Conservation (phyloP, 2,329 filamentous ascomycete genomes). For the Fusarium denticulatum region DNA sequence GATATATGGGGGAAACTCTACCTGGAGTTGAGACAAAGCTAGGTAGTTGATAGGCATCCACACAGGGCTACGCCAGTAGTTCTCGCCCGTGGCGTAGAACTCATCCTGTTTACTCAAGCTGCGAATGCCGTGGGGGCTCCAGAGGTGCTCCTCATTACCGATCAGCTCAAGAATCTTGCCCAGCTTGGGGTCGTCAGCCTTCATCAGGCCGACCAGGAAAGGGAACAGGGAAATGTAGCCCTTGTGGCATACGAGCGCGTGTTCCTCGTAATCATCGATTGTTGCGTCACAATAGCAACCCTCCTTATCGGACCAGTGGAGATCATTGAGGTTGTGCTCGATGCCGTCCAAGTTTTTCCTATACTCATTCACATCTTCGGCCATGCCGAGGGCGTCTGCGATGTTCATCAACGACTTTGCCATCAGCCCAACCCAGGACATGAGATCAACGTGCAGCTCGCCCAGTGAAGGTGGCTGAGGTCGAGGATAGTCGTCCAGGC, state of each 20-base stretch:
- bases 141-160: constrained; percentile 84
- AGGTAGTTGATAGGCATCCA: constrained; percentile 99
- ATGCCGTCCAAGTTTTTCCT: constrained; percentile 79
- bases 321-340: constrained; percentile 84
- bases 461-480: constrained; percentile 93
- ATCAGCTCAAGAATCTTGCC: constrained; percentile 81
- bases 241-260: constrained; percentile 90
- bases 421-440: constrained; percentile 99
- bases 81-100: constrained; percentile 89
- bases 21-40: constrained; percentile 78
- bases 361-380: constrained; percentile 80
- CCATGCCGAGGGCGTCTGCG: constrained; percentile 76
- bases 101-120: constrained; percentile 86
- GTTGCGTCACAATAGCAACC: constrained; percentile 94
- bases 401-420: constrained; percentile 84
- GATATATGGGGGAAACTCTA: constrained; percentile 58
- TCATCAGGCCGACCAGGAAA: constrained; percentile 84
- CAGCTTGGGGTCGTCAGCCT: constrained; percentile 77
- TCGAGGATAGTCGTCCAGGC: constrained; percentile 95
- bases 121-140: constrained; percentile 87
- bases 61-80: constrained; percentile 95
- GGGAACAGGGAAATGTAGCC: constrained; percentile 95
- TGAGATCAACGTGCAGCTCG: constrained; percentile 93
- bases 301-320: constrained; percentile 88
- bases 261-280: constrained; percentile 94